Base-by-base conservation (phyloP, 441 rosid species). In the Lepidium campestre region DNA sequence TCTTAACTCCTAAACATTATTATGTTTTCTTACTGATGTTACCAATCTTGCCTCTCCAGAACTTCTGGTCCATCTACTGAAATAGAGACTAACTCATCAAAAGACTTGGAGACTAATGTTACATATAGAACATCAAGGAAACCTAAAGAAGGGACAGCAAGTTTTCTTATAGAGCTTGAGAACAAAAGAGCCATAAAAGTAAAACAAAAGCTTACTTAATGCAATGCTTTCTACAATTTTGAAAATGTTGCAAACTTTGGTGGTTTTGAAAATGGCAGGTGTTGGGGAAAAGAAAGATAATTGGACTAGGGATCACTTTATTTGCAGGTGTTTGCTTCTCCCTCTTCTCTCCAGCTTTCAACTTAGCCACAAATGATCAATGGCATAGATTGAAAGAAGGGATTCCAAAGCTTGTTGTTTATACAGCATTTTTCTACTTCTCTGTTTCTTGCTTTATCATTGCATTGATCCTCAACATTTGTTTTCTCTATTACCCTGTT, bases 351-450 rank as follows among this genome's bases (percentile, higher is more conserved):
- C 97, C 95, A 2, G 88, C 92, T 48, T 79, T 90, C 70, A 90
- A 88, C 82, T 73, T 87, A 73, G 93, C 93, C 20, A 86, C 96
- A 52, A 90, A 90, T 34, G 96, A 90, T 76, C 96, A 90, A 57
- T 87, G 86, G 87, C 42, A 82, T 67, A 74, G 79, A 5, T 64
- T 87, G 79, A 78, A 84, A 71, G 34, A 80, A 32, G 91, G 91
- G 56, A 86, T 85, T 58, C 84, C 91, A 23, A 77, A 86, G 48
- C 63, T 90, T 76, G 75, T 75, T 20, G 82, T 90, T 14, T 84
- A 86, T 78, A 86, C 96, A 3, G 87, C 96, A 11, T 89, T 87
- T 57, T 90, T 87, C 80, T 84, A 85, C 79, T 87, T 86, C 81
- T 90, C 94, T 0, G 32, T 77, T 56, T 87, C 94, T 20, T 77